phyloP scores from a whole-genome alignment of 2,329 filamentous ascomycete species.

The Arthrinium puccinioides region DNA sequence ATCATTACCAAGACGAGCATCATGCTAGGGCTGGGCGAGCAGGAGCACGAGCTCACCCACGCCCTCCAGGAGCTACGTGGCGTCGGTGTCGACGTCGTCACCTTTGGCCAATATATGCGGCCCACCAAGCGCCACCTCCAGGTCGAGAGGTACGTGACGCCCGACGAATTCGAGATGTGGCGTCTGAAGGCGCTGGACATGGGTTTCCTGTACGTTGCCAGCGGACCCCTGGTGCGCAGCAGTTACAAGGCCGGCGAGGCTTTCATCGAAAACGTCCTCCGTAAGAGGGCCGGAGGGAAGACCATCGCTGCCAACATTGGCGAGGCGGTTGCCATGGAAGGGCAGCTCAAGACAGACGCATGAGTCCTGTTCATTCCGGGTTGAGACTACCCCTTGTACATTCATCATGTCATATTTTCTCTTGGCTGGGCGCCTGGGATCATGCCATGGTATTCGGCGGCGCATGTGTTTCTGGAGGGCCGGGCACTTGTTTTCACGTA shows the following conservation, averaged over 20 bases:
- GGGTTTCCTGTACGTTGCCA: slow-evolving; percentile 95
- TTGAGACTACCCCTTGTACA: too few species aligned
- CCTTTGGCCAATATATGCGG: slow-evolving; percentile 99
- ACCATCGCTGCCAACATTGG: slow-evolving; percentile 6
- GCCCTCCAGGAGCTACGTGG: slow-evolving; percentile 74
- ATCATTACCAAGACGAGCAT: slow-evolving; percentile 98
- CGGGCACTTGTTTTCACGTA: too few species aligned
- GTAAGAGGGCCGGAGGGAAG: slow-evolving; percentile 60
- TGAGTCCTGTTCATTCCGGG: too few species aligned
- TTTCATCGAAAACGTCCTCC: slow-evolving; percentile 96
- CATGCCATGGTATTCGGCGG: too few species aligned
- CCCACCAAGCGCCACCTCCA: slow-evolving; percentile 97
- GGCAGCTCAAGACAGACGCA: background rate
- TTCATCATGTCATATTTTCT: too few species aligned
- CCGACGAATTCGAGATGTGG: slow-evolving; percentile 88
- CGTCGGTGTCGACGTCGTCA: slow-evolving; percentile 84
- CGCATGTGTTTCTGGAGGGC: too few species aligned
- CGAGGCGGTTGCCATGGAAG: background rate
- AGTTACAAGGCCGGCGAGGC: slow-evolving; percentile 98
- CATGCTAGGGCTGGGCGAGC: slow-evolving; percentile 93
- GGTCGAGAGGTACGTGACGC: slow-evolving; percentile 91
- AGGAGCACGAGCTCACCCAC: slow-evolving; percentile 75
- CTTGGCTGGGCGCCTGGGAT: too few species aligned
- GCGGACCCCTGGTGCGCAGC: slow-evolving; percentile 84
- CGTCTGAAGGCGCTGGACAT: slow-evolving; percentile 81